Evolutionary conservation across 140 eudicot species (phyloP).

Genomic region (Senecio squalidus): DNA sequence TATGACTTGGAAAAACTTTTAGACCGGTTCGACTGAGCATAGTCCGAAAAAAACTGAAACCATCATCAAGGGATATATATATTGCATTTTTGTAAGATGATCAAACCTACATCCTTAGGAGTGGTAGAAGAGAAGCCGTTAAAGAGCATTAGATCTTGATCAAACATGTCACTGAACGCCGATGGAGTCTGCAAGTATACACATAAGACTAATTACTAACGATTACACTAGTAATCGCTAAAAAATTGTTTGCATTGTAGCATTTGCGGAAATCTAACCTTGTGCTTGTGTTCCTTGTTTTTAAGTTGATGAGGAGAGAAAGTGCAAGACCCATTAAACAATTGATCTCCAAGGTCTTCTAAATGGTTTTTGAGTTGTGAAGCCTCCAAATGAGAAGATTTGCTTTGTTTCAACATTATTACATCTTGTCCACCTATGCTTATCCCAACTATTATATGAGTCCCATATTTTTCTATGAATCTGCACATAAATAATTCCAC

Average conservation of each 20-base stretch:
- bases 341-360: conserved; percentile 77
- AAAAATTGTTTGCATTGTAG: not conserved
- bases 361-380: conserved; percentile 63
- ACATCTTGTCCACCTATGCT: conserved; percentile 90
- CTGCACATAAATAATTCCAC: conserved; percentile 33
- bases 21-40: no score
- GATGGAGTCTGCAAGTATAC: conserved; percentile 44
- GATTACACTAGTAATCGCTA: not conserved
- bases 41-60: not conserved
- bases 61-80: not conserved
- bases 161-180: conserved; percentile 57
- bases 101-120: conserved; percentile 69
- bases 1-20: no score
- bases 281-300: conserved; percentile 49
- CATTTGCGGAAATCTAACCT: conserved; percentile 32
- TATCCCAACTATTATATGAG: conserved; percentile 85
- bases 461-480: conserved; percentile 90
- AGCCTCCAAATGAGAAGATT: conserved; percentile 67
- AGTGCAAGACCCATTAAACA: conserved; percentile 72
- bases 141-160: conserved; percentile 40
- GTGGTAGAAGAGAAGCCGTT: conserved; percentile 48
- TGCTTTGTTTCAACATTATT: conserved; percentile 65
- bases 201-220: not conserved
- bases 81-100: not conserved
- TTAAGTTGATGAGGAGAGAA: conserved; percentile 55